Evolutionary conservation across 106 monocot genomes (phyloP).

Genomic region (Platanthera guangdongensis): DNA sequence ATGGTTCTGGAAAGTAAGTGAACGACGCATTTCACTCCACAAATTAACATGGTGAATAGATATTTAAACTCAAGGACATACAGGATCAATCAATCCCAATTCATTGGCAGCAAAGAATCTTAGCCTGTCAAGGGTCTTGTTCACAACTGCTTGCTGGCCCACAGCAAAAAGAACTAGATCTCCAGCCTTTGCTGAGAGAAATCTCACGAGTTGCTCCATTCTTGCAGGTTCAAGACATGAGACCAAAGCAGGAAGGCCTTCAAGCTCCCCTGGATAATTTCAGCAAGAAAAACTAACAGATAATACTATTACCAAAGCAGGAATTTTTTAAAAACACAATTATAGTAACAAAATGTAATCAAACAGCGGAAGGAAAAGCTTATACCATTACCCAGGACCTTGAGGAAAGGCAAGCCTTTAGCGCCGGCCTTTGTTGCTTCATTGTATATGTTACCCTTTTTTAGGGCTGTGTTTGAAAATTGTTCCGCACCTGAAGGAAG

Average conservation of each 20-base stretch:
- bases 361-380: neutral
- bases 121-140: slow-evolving; percentile 81
- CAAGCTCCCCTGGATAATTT: slow-evolving; percentile 59
- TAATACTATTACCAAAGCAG: neutral
- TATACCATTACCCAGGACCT: slow-evolving; percentile 79
- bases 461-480: slow-evolving; percentile 89
- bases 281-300: slow-evolving; percentile 10
- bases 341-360: slow-evolving; percentile 10
- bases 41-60: neutral
- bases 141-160: slow-evolving; percentile 53
- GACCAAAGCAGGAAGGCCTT: slow-evolving; percentile 68
- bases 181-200: slow-evolving; percentile 47
- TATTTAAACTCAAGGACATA: slow-evolving; percentile 19
- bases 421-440: slow-evolving; percentile 94
- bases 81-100: slow-evolving; percentile 62
- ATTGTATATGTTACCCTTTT: slow-evolving; percentile 80
- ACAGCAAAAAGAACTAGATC: slow-evolving; percentile 94
- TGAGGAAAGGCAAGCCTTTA: slow-evolving; percentile 95
- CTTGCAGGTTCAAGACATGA: slow-evolving; percentile 52
- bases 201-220: slow-evolving; percentile 37
- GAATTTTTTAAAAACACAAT: slow-evolving; percentile 6
- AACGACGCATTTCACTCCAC: neutral
- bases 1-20: neutral
- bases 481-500: slow-evolving; percentile 66
- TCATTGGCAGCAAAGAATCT: slow-evolving; percentile 60